Evolutionary conservation across 2,329 filamentous ascomycete species (phyloP).

Genomic region (Chaetomiaceae sp.): DNA sequence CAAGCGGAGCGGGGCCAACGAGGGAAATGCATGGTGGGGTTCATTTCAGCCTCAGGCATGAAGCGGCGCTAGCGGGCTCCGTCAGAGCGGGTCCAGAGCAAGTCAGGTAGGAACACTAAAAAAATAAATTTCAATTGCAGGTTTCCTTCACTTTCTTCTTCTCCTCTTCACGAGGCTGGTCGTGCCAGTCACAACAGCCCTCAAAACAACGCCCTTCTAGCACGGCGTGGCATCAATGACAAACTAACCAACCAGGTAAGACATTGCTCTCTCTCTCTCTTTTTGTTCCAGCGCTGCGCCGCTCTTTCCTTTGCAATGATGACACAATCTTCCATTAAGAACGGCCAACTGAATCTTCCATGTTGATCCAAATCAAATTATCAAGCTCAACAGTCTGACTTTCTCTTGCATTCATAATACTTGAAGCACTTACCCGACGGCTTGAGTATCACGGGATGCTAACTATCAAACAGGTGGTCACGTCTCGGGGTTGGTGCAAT

Average conservation of each 20-base stretch:
- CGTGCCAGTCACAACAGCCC: not conserved
- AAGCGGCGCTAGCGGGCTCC: no score
- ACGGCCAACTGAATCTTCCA: slow-evolving; percentile 59
- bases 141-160: not conserved
- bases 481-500: not conserved
- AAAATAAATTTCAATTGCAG: slow-evolving; percentile 10
- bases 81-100: not conserved
- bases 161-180: not conserved
- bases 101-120: not conserved
- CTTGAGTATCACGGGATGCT: slow-evolving; percentile 7
- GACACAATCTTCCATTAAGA: slow-evolving; percentile 56
- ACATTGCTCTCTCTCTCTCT: slow-evolving; percentile 4
- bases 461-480: slow-evolving; percentile 6
- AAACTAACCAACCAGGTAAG: slow-evolving; percentile 1
- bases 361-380: slow-evolving; percentile 54
- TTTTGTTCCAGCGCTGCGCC: no score
- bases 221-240: not conserved
- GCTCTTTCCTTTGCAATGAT: slow-evolving; percentile 40
- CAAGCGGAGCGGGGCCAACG: slow-evolving; percentile 4
- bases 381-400: slow-evolving; percentile 65
- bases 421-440: not conserved
- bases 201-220: not conserved
- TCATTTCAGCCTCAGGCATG: slow-evolving; percentile 23
- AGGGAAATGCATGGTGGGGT: slow-evolving; percentile 22
- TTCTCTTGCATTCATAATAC: slow-evolving; percentile 5